phyloP scores from a whole-genome alignment of 768 basidiomycete species.

The Tylopilus sp. region DNA sequence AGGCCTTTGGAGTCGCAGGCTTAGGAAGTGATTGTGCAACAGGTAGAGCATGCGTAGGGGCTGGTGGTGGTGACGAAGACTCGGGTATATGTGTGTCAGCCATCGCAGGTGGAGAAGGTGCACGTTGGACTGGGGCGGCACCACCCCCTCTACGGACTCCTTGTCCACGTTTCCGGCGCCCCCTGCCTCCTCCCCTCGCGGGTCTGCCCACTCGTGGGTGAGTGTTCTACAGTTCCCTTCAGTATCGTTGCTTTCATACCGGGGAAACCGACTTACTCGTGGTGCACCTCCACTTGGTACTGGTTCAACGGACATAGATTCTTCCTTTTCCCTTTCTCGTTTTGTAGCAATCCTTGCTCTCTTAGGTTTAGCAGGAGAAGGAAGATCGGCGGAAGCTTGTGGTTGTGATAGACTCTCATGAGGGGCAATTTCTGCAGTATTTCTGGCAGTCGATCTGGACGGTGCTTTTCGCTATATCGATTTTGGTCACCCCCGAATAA shows the following conservation, averaged over 20 bases:
- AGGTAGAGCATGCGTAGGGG: constrained; percentile 6
- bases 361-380: constrained; percentile 29
- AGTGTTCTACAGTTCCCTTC: constrained; percentile 8
- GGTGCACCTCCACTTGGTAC: constrained; percentile 1
- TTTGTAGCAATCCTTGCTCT: constrained; percentile 28
- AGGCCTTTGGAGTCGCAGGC: constrained; percentile 32
- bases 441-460: constrained; percentile 16
- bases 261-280: constrained; percentile 16
- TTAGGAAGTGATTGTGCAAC: constrained; percentile 15
- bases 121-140: constrained; percentile 8
- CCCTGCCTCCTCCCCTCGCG: constrained; percentile 12
- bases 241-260: not conserved
- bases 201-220: constrained; percentile 14
- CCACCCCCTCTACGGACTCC: constrained; percentile 13
- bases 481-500: constrained; percentile 1
- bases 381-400: constrained; percentile 15
- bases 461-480: constrained; percentile 29
- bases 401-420: constrained; percentile 10
- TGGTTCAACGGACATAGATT: constrained; percentile 6
- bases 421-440: constrained; percentile 13
- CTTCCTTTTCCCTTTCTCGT: constrained; percentile 27
- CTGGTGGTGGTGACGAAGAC: constrained; percentile 4
- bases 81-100: constrained; percentile 19
- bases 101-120: constrained; percentile 11
- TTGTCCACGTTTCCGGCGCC: constrained; percentile 24